phyloP scores from a whole-genome alignment of 345 rosid species.

The Erysimum cheiranthoides region DNA sequence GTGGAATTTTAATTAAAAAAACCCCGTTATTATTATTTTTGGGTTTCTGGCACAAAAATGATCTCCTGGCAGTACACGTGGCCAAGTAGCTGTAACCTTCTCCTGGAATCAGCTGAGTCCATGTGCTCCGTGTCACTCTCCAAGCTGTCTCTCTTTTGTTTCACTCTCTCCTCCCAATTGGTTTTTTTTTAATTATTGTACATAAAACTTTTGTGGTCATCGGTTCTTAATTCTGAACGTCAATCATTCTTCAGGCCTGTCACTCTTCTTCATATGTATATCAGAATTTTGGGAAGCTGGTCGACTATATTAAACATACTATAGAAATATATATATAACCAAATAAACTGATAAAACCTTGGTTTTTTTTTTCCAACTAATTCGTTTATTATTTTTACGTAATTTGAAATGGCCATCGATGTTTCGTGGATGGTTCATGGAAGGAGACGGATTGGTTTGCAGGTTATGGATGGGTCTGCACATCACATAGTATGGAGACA shows the following conservation, averaged over 20 bases:
- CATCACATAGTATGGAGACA: too few relatives aligned
- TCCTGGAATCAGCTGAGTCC: conserved; percentile 46
- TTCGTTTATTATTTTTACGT: too few relatives aligned
- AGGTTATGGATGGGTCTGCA: too few relatives aligned
- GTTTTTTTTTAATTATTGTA: background rate
- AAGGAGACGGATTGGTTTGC: too few relatives aligned
- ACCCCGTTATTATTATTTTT: background rate
- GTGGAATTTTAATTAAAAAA: background rate
- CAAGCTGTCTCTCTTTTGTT: conserved; percentile 39
- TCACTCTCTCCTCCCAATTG: conserved; percentile 11
- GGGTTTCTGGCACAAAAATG: conserved; percentile 1
- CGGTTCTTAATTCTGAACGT: background rate
- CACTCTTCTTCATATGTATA: background rate
- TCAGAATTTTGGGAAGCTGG: background rate
- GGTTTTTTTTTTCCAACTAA: too few relatives aligned
- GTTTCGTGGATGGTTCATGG: too few relatives aligned
- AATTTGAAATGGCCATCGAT: too few relatives aligned
- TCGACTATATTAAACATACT: background rate
- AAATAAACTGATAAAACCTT: too few relatives aligned
- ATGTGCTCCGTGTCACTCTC: conserved; percentile 48
- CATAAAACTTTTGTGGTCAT: background rate
- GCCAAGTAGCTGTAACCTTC: conserved; percentile 46
- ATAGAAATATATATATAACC: background rate
- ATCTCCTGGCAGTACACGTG: conserved; percentile 35
- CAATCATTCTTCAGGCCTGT: background rate